A percentile compares a stretch with the other conserved stretches of the same genome.
phyloP scores from a whole-genome alignment of 2,329 filamentous ascomycete species.

The Clathrospora elynae region DNA sequence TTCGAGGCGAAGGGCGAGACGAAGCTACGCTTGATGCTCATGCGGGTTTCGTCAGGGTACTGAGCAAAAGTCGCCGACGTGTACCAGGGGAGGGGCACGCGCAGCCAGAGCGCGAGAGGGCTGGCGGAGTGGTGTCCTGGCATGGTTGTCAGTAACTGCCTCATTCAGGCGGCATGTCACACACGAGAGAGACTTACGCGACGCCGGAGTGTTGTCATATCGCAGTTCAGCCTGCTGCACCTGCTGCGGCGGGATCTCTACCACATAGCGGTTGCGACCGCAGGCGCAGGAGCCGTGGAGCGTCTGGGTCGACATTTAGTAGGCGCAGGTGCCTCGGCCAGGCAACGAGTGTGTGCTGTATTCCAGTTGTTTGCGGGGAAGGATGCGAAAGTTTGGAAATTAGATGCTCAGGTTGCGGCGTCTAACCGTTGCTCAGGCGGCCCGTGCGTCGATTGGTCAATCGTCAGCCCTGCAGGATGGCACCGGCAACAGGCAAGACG shows the following conservation, averaged over 20 bases:
- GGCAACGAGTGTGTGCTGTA: constrained; percentile 5
- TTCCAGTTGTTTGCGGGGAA: constrained; percentile 14
- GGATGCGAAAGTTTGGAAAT: constrained; percentile 15
- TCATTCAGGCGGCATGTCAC: not conserved
- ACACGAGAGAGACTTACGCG: constrained; percentile 64
- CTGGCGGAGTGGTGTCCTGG: constrained; percentile 68
- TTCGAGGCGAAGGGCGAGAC: constrained; percentile 50
- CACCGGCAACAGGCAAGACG: not conserved
- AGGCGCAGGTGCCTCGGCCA: constrained; percentile 1
- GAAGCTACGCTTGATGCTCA: constrained; percentile 54
- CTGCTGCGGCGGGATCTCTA: constrained; percentile 68
- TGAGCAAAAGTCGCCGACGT: constrained; percentile 74
- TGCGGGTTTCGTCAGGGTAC: constrained; percentile 72
- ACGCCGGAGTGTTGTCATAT: constrained; percentile 71
- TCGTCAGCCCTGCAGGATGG: constrained; percentile 6
- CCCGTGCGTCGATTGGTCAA: constrained; percentile 17
- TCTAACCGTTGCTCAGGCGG: constrained; percentile 10
- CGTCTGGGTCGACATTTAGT: constrained; percentile 50
- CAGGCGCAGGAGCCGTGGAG: constrained; percentile 82
- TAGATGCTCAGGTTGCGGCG: constrained; percentile 11
- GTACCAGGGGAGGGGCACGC: constrained; percentile 81
- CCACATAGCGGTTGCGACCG: constrained; percentile 80
- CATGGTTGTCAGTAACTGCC: constrained; percentile 5
- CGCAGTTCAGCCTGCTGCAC: constrained; percentile 65
- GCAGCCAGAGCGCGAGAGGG: constrained; percentile 79